Evolutionary conservation across 257 asterid species (phyloP), one percentile per base, ranked within the genome.

Genomic region (Fraxinus americana): DNA sequence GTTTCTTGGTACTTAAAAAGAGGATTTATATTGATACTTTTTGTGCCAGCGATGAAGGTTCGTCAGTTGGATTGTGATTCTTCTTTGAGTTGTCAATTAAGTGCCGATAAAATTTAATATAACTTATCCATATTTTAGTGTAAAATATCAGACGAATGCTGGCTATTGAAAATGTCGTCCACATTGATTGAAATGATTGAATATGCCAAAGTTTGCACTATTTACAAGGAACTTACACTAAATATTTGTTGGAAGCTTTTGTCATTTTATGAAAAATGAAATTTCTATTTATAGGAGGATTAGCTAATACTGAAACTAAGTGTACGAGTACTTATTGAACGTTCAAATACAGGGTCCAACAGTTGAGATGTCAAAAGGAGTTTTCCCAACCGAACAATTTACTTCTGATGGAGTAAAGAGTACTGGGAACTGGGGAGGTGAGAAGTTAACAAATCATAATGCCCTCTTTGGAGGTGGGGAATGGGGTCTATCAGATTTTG

Each of bases 401-500:
- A 54, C 65, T 17, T 54, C 27, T 5, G 25, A 54, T 54, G 65
- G 27, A 54, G 65, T 54, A 3, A 45, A 45, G 13, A 74, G 43
- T 32, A 12, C 71, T 45, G 17, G n/a, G 54, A 14, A 45, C 12
- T 45, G 17, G n/a, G 54, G 54, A 45, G 54, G n/a, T 0, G 85
- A 73, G 19, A 57, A 72, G 35, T 38, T 73, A 45, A 71, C 65
- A 78, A 74, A 80, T 74, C 76, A 34, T 36, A 68, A 77, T 71
- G 77, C 50, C 76, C 68, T 78, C 41, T 30, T 27, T 45, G 70
- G 59, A 75, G 81, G 48, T 69, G 78, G 63, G 76, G 84, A 77
- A 77, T 59, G 72, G 76, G 76, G 32, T 54, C 77, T 39, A 12
- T 23, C 67, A 38, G 82, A 65, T 14, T 41, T 75, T 48, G 21